Evolutionary conservation across 1,139 yeast genomes (phyloP).

Genomic region (Entelexis sorbosivorans): DNA sequence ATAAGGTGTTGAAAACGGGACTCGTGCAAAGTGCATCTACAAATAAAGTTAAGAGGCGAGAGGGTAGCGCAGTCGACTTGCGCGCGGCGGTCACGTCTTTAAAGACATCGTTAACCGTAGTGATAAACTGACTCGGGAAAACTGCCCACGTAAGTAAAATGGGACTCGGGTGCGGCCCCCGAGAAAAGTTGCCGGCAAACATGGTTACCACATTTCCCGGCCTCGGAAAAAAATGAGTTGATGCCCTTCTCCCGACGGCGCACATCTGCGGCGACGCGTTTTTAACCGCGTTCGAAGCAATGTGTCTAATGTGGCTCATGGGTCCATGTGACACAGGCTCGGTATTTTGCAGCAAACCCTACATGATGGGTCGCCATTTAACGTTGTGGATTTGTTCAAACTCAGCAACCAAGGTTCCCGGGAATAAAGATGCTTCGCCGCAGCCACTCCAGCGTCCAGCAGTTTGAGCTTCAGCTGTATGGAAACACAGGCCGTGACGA

Average conservation of each 20-base stretch:
- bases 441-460: conserved; percentile 20
- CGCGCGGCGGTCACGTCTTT: neutral
- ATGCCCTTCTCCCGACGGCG: neutral
- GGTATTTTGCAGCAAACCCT: conserved; percentile 3
- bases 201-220: too few species aligned
- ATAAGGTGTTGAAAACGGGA: too few species aligned
- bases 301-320: neutral
- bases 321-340: conserved; percentile 1
- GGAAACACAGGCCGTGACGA: conserved; percentile 54
- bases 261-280: neutral
- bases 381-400: neutral
- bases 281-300: neutral
- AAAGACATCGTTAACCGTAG: neutral
- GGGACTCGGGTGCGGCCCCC: too few species aligned
- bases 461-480: conserved; percentile 49
- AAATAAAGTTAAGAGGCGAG: neutral
- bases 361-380: neutral
- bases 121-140: neutral
- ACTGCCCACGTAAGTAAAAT: neutral
- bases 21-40: neutral
- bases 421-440: conserved; percentile 21
- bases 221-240: neutral
- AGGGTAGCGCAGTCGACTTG: neutral
- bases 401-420: neutral
- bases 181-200: too few species aligned